Percentiles rank a stretch among this genome's conserved stretches.
phyloP scores from a whole-genome alignment of 176 grass and related monocot genomes.

The Rhipidocladum racemiflorum region DNA sequence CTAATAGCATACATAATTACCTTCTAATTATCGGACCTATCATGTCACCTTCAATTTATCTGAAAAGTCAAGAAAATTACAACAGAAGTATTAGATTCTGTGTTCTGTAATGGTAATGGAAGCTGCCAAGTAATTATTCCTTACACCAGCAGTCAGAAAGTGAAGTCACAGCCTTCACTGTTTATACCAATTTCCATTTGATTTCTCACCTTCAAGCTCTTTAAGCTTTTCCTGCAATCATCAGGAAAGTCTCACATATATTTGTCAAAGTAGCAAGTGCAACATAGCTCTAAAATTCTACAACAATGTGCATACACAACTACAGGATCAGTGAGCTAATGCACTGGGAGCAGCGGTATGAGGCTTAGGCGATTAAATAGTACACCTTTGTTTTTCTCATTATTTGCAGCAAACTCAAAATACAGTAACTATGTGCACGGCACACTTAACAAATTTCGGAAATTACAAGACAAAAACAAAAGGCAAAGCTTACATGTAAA shows the following conservation, averaged over 20 bases:
- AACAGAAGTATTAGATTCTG: background rate
- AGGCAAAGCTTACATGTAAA: conserved; percentile 51
- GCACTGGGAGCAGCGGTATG: background rate
- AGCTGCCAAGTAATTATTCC: conserved; percentile 22
- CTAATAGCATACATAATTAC: conserved; percentile 38
- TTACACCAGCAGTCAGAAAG: conserved; percentile 61
- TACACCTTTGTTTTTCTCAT: background rate
- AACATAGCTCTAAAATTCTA: conserved; percentile 18
- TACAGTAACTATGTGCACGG: background rate
- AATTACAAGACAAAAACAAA: background rate
- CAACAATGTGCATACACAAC: background rate
- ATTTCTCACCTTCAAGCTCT: conserved; percentile 49
- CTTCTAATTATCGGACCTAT: conserved; percentile 33
- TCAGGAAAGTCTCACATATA: background rate
- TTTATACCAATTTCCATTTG: conserved; percentile 44
- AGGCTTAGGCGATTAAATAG: background rate
- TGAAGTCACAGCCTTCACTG: conserved; percentile 23
- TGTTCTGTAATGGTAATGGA: background rate
- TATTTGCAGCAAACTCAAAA: conserved; percentile 1
- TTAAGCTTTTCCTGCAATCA: conserved; percentile 60
- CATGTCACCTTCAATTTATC: conserved; percentile 45
- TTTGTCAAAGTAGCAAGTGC: background rate
- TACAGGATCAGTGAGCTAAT: background rate
- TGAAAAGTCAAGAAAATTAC: conserved; percentile 23
- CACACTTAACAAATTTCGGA: background rate